Conservation (phyloP, 192 early-diverging fungal genomes). For the Jimgerdemannia flammicorona region DNA sequence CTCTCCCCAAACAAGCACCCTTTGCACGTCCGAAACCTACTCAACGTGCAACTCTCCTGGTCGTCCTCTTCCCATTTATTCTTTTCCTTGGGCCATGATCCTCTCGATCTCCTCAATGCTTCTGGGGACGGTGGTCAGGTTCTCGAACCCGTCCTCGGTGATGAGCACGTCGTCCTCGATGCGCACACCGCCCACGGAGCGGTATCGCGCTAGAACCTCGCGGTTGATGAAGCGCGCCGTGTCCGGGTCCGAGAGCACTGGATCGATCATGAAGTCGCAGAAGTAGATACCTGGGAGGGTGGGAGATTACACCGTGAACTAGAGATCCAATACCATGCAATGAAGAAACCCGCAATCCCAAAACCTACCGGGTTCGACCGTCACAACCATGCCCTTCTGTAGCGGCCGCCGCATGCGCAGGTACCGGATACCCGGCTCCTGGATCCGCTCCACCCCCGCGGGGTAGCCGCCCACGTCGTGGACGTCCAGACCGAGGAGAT, state of each 20-base stretch:
- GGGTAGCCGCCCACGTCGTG: conserved; percentile 93
- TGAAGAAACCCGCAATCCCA: no score
- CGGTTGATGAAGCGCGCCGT: conserved; percentile 62
- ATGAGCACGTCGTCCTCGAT: conserved; percentile 92
- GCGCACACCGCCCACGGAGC: conserved; percentile 84
- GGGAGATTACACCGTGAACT: neutral
- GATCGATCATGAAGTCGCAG: conserved; percentile 72
- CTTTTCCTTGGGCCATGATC: conserved; percentile 18
- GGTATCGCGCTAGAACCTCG: conserved; percentile 62
- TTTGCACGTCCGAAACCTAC: no score
- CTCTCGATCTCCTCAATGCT: conserved; percentile 68
- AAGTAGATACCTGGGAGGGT: conserved; percentile 62
- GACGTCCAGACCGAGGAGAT: conserved; percentile 31
- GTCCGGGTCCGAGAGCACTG: conserved; percentile 51
- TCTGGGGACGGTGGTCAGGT: conserved; percentile 83
- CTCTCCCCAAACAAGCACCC: no score
- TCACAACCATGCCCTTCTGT: conserved; percentile 79
- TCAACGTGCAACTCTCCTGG: neutral
- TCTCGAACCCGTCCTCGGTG: conserved; percentile 69
- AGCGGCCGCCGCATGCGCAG: conserved; percentile 74
- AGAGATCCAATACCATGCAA: no score
- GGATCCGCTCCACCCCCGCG: conserved; percentile 64
- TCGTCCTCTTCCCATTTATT: neutral
- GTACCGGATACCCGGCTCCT: conserved; percentile 68
- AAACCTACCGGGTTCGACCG: conserved; percentile 79